Evolutionary conservation across 306 rosid species (phyloP), one percentile per base, ranked within the genome.

Genomic region (Lupinus albus): DNA sequence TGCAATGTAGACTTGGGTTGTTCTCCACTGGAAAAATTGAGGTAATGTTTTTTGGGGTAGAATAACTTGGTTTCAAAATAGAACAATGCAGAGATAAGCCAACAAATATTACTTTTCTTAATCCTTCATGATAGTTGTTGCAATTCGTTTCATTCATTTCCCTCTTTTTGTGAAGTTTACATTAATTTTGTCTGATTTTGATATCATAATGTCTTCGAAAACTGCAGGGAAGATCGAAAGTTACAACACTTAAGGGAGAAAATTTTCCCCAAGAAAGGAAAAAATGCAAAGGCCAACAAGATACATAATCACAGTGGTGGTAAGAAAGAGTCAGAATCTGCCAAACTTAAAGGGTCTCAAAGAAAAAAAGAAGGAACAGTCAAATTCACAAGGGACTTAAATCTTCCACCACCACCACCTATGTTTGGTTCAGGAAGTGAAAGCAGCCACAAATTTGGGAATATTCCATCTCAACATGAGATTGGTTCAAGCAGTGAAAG

Each of bases 1-100:
- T 89, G 96, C 85, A 72, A 87, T 8, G 32, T 15, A 36, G 28
- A 87, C 67, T 77, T 89, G 69, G 94, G 96, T 42, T 68, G 79
- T 63, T 50, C 59, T 62, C 96, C 96, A 7, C 44, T 78, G 28
- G 93, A 86, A 4, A 89, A 76, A 64, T 68, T 85, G 62, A 21
- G 1, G 35, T 13, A 25, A 45, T 45, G 21, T 12, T 45, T 18
- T 10, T 33, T 55, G 28, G 16, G 1, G 12, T 45, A 16, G 11
- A 45, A 13, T 28, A 12, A 58, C 11, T 58, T 11, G 67, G 47
- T 46, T 35, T 48, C 16, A 36, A 7, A 4, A 18, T 58, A 59
- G 25, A 25, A 36, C 5, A 11, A 18, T 59, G 25, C 4, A 33
- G 36, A 8, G 67, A 61, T 39, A 61, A 50, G 67, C 35, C 3